phyloP scores from a whole-genome alignment of 2,329 filamentous ascomycete genomes.

The Tolypocladium amazonense region DNA sequence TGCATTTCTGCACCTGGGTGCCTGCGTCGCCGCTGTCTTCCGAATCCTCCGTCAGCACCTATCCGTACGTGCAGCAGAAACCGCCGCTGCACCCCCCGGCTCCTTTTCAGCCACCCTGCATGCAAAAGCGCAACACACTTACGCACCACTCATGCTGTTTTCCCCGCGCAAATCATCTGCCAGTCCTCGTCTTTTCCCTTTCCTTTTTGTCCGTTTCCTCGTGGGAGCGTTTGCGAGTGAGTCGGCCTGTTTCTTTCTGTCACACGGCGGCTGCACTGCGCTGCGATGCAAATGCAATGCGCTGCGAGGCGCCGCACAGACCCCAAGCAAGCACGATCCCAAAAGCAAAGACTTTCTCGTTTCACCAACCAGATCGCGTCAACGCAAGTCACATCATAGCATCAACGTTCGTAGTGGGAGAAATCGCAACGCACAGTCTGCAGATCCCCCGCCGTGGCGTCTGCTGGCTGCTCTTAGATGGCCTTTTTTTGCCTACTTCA shows the following conservation, averaged over 20 bases:
- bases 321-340: background rate
- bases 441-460: conserved; percentile 1
- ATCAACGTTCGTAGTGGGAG: background rate
- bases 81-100: background rate
- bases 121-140: background rate
- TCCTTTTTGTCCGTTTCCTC: background rate
- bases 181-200: background rate
- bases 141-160: background rate
- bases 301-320: background rate
- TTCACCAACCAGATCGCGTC: background rate
- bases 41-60: background rate
- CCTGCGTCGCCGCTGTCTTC: background rate
- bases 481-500: too few species aligned
- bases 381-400: background rate
- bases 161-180: background rate
- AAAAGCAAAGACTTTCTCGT: background rate
- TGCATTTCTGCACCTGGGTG: background rate
- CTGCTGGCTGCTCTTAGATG: background rate
- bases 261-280: background rate
- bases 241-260: background rate
- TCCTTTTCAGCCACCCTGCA: background rate
- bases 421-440: background rate
- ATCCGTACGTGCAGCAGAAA: background rate
- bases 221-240: background rate
- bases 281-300: too few species aligned